Conservation (phyloP, 139 green algal genomes). For the Chlamydomonas sphaeroides region DNA sequence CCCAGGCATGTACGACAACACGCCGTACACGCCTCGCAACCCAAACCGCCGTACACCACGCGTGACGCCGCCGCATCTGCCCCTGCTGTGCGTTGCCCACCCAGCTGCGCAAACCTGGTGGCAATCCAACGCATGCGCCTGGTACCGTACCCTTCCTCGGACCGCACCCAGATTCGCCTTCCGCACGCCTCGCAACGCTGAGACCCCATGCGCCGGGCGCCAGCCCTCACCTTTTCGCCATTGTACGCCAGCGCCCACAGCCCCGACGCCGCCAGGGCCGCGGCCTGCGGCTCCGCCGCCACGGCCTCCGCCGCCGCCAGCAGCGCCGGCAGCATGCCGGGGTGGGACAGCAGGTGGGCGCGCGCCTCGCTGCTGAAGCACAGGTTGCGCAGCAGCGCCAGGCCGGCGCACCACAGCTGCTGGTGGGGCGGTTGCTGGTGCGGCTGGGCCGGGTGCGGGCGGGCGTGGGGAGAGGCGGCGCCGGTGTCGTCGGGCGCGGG, state of each 20-base stretch:
- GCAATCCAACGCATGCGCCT: no score
- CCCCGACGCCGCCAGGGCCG: slow-evolving; percentile 55
- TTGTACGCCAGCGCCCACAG: slow-evolving; percentile 65
- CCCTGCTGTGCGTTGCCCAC: no score
- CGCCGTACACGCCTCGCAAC: no score
- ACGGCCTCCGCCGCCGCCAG: slow-evolving; percentile 52
- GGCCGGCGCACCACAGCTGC: background rate
- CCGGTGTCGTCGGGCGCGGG: background rate
- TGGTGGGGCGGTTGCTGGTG: background rate
- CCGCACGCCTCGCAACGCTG: no score
- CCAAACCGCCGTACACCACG: no score
- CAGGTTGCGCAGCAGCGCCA: slow-evolving; percentile 71
- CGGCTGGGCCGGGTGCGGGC: slow-evolving; percentile 18
- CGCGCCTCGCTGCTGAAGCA: slow-evolving; percentile 58
- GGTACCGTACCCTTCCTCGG: no score
- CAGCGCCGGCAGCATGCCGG: slow-evolving; percentile 57
- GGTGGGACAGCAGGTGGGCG: slow-evolving; percentile 60
- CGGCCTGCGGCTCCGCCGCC: slow-evolving; percentile 38
- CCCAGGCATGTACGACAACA: background rate
- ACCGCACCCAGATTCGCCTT: no score
- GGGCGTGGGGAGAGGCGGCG: background rate
- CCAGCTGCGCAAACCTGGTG: no score
- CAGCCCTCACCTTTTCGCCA: slow-evolving; percentile 61
- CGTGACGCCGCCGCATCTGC: no score
- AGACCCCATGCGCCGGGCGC: no score